phyloP scores from a whole-genome alignment of 1,284 basidiomycete species.

The Apiotrichum gamsii region DNA sequence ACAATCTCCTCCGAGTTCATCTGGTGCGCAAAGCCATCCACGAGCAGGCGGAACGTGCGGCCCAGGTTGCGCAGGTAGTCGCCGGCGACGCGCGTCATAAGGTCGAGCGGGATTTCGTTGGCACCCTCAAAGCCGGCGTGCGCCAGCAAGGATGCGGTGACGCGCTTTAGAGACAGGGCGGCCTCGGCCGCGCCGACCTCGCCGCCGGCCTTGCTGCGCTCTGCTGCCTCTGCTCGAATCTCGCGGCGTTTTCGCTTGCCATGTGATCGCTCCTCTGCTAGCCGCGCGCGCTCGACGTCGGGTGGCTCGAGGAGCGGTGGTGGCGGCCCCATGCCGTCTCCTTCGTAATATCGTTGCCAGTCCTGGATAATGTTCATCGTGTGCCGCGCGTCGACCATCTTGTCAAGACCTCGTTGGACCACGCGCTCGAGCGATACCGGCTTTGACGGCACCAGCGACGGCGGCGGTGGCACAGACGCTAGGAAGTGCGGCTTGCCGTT shows the following conservation, averaged over 20 bases:
- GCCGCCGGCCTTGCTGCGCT: constrained; percentile 28
- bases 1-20: constrained; percentile 91
- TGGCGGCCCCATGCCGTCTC: constrained; percentile 31
- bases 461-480: constrained; percentile 11
- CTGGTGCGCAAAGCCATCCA: constrained; percentile 68
- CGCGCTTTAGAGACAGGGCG: constrained; percentile 30
- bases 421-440: constrained; percentile 27
- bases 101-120: constrained; percentile 62
- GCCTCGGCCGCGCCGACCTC: constrained; percentile 43
- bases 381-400: constrained; percentile 26
- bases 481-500: neutral
- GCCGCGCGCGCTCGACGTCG: constrained; percentile 18
- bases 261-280: constrained; percentile 14
- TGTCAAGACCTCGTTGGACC: constrained; percentile 32
- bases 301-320: constrained; percentile 21
- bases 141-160: constrained; percentile 62
- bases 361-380: constrained; percentile 35
- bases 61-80: constrained; percentile 84
- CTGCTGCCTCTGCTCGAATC: constrained; percentile 18
- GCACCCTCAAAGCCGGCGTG: constrained; percentile 85
- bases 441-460: constrained; percentile 22
- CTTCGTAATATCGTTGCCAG: constrained; percentile 33
- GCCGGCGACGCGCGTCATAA: constrained; percentile 68
- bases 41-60: constrained; percentile 69
- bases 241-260: constrained; percentile 16